Percentiles rank a stretch among this genome's conserved stretches.
These are phyloP conservation scores for Pyracantha coccinea DNA, from an alignment of 331 rosid species.

Conservation along the genomic window DNA sequence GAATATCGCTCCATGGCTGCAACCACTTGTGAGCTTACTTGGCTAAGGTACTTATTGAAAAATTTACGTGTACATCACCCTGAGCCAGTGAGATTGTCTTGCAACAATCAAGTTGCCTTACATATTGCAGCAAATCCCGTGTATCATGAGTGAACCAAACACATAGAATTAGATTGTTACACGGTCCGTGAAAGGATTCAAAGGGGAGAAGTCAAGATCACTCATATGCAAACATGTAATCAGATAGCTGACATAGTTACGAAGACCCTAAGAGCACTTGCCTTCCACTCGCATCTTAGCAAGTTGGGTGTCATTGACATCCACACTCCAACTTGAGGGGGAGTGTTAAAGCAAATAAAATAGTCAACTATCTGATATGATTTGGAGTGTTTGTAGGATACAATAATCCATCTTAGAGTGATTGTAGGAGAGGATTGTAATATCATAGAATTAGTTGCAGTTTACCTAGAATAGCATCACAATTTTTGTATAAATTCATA, in stretches of 20 bases:
- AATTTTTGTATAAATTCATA: no score
- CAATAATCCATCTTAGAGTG: no score
- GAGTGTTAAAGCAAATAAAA: no score
- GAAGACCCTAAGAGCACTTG: not conserved
- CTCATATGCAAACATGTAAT: not conserved
- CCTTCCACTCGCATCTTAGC: not conserved
- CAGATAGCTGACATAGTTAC: not conserved
- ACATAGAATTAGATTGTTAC: not conserved
- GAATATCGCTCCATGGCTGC: not conserved
- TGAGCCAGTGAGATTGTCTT: no score
- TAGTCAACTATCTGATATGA: no score
- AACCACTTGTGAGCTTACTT: not conserved
- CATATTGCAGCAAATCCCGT: not conserved
- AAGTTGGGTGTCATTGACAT: not conserved
- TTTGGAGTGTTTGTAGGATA: no score
- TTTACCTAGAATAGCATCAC: no score
- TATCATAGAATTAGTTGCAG: no score
- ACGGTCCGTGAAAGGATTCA: not conserved
- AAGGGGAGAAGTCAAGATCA: not conserved
- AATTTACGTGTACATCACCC: not conserved
- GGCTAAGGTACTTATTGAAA: not conserved
- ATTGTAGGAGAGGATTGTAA: no score
- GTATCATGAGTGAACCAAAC: no score
- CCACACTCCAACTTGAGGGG: not conserved
- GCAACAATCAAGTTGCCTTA: not conserved